A percentile compares a stretch with the other conserved stretches of the same genome.
Evolutionary conservation across 169 alveolate species (phyloP).

Genomic region (Condylostoma magnum): DNA sequence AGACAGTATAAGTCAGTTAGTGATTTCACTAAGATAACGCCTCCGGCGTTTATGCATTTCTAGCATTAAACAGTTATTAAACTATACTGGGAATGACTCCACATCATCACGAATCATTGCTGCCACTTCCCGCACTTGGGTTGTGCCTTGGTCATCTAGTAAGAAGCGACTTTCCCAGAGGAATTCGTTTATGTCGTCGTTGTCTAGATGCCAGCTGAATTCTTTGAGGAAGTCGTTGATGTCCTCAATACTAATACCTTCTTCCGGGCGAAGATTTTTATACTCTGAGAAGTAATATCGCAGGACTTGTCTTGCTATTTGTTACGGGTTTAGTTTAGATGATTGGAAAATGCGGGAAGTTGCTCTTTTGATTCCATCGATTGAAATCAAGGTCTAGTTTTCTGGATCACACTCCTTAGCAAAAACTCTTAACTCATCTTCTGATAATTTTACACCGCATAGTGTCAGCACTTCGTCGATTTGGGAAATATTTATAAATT

Average conservation of each 20-base stretch:
- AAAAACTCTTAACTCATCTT: constrained; percentile 18
- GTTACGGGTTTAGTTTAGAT: background rate
- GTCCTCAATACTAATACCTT: background rate
- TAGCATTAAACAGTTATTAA: too few relatives aligned
- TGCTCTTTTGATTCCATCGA: background rate
- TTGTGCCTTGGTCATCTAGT: background rate
- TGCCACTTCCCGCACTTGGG: background rate
- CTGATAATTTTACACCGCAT: background rate
- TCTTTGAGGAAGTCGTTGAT: constrained; percentile 11
- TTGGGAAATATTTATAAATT: too few relatives aligned
- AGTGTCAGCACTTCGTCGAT: constrained; percentile 8
- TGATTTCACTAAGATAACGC: too few relatives aligned
- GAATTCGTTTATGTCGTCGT: constrained; percentile 5
- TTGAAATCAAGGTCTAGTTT: background rate
- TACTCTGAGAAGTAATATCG: background rate
- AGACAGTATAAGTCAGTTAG: too few relatives aligned
- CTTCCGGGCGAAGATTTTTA: background rate
- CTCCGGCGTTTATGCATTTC: too few relatives aligned
- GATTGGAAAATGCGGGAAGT: background rate
- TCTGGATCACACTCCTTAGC: constrained; percentile 29
- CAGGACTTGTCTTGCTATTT: background rate
- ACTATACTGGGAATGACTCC: background rate
- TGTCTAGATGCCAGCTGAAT: constrained; percentile 17
- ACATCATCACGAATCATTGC: background rate
- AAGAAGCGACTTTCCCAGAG: background rate